Percentiles rank a stretch among this genome's conserved stretches.
phyloP scores from a whole-genome alignment of 371 early-diverging fungal species.

The Lichtheimia ornata region DNA sequence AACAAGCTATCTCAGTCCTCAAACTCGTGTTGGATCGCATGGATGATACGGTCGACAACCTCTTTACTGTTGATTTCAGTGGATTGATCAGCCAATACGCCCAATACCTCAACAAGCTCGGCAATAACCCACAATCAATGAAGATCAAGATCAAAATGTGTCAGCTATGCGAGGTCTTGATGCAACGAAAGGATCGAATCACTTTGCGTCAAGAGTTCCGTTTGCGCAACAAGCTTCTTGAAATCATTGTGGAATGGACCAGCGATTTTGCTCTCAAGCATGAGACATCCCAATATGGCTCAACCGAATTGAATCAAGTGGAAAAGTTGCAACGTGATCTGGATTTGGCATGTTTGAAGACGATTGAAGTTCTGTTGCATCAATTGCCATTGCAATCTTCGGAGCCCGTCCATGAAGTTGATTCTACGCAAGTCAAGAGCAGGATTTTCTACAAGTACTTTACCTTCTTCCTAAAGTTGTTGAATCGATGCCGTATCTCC shows the following conservation, averaged over 20 bases:
- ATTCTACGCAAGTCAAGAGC: conserved; percentile 71
- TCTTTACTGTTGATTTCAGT: conserved; percentile 81
- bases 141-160: conserved; percentile 86
- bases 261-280: conserved; percentile 69
- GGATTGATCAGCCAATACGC: conserved; percentile 76
- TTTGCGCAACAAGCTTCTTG: conserved; percentile 81
- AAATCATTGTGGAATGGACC: conserved; percentile 87
- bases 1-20: conserved; percentile 85
- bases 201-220: conserved; percentile 86
- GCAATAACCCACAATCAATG: conserved; percentile 61
- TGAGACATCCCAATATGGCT: conserved; percentile 27
- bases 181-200: conserved; percentile 79
- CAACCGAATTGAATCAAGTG: conserved; percentile 45
- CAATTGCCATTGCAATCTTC: conserved; percentile 84
- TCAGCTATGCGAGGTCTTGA: conserved; percentile 80
- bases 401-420: conserved; percentile 65
- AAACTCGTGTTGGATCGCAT: conserved; percentile 84
- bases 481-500: conserved; percentile 79
- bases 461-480: conserved; percentile 83
- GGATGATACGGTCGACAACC: conserved; percentile 66
- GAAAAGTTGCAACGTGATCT: conserved; percentile 78
- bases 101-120: conserved; percentile 79
- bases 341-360: conserved; percentile 82
- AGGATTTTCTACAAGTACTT: conserved; percentile 86
- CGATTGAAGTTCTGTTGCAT: conserved; percentile 77